Conservation (phyloP, 2,329 filamentous ascomycete genomes). For the Colletotrichum gloeosporioides region DNA sequence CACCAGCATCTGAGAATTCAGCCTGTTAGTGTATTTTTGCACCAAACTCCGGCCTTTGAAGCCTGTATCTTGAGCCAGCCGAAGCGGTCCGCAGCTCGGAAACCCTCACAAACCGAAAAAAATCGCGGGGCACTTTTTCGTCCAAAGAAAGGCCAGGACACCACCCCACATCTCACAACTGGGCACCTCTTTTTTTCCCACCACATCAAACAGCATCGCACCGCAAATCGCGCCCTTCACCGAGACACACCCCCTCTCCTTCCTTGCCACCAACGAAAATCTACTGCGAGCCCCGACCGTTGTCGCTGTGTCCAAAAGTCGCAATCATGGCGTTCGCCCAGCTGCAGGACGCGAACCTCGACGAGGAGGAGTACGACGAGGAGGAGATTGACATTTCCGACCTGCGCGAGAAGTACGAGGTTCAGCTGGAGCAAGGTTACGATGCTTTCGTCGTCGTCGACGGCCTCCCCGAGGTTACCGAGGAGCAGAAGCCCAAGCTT, state of each 20-base stretch:
- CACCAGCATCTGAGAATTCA: not conserved
- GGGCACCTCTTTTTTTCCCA: slow-evolving; percentile 23
- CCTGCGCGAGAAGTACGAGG: slow-evolving; percentile 91
- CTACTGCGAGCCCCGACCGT: slow-evolving; percentile 5
- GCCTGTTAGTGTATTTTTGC: not conserved
- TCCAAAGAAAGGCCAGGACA: slow-evolving; percentile 1
- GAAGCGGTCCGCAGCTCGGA: slow-evolving; percentile 5
- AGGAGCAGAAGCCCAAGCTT: slow-evolving; percentile 91
- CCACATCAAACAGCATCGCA: slow-evolving; percentile 16
- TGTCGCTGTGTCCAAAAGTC: slow-evolving; percentile 20
- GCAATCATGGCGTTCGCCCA: slow-evolving; percentile 93
- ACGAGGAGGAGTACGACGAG: slow-evolving; percentile 85
- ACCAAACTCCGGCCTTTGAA: not conserved
- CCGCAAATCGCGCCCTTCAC: slow-evolving; percentile 12
- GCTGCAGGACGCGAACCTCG: slow-evolving; percentile 87
- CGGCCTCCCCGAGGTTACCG: slow-evolving; percentile 86
- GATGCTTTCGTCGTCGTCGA: slow-evolving; percentile 97
- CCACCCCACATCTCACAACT: slow-evolving; percentile 9
- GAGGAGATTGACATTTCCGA: slow-evolving; percentile 96
- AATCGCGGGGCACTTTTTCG: slow-evolving; percentile 23
- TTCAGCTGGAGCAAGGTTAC: slow-evolving; percentile 93
- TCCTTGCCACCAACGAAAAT: not conserved
- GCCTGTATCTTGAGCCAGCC: not conserved
- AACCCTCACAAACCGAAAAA: slow-evolving; percentile 17
- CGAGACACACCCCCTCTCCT: slow-evolving; percentile 13